phyloP scores from a whole-genome alignment of 83 land plant species.

The Diphasiastrum complanatum region DNA sequence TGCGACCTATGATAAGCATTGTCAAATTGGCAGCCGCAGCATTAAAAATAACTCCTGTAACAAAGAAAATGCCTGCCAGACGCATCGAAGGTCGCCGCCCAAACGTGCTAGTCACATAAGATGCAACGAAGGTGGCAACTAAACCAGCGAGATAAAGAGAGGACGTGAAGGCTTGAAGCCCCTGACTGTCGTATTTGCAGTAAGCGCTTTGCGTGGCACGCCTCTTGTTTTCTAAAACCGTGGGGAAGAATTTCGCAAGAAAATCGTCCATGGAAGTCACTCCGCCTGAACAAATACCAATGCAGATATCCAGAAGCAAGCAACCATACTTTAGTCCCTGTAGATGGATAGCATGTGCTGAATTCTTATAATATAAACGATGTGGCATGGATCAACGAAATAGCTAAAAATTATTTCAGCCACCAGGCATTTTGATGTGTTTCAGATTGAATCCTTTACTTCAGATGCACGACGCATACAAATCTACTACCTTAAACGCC shows the following conservation, averaged over 20 bases:
- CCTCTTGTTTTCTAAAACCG: conserved; percentile 12
- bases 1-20: conserved; percentile 62
- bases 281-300: conserved; percentile 53
- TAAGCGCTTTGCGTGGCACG: conserved; percentile 34
- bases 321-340: no score
- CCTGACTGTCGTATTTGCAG: conserved; percentile 49
- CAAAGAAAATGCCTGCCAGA: conserved; percentile 35
- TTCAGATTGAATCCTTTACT: no score
- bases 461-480: no score
- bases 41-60: conserved; percentile 41
- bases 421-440: no score
- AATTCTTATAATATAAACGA: no score
- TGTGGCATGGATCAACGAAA: no score
- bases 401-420: no score
- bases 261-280: conserved; percentile 51
- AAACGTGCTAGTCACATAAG: conserved; percentile 20
- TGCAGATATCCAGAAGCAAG: no score
- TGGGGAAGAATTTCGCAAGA: conserved; percentile 43
- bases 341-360: no score
- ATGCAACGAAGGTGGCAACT: conserved; percentile 34
- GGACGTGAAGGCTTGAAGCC: conserved; percentile 54
- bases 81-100: conserved; percentile 38
- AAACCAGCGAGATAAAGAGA: conserved; percentile 59
- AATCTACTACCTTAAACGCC: no score
- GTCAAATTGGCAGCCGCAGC: conserved; percentile 40